Evolutionary conservation across 73 alveolate genomes (phyloP), one percentile per base, ranked within the genome.

Genomic region (Paramecium biaurelia): DNA sequence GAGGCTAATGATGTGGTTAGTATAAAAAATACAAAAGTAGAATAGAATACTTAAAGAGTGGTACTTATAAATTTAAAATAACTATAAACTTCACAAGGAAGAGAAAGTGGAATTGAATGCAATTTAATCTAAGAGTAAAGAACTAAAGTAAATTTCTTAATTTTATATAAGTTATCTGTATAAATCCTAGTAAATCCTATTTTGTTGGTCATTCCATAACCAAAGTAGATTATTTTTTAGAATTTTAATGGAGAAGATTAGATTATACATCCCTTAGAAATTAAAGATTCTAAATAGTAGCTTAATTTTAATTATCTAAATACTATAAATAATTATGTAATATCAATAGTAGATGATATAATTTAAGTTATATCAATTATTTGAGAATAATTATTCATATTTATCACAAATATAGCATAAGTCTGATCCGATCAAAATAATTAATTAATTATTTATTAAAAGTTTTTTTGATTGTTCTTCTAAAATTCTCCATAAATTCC

Each of bases 241-340:
- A 72, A 72, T 72, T 32, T 72, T 12, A 35, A 72, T 12, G 86
- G 86, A 34, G 86, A 72, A 72, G 86, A 72, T n/a, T 72, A 72
- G 34, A 35, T 32, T 15, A 42, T 72, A 12, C 58, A 72, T 72
- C 58, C 32, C 10, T 72, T 72, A 35, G 86, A 72, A 34, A 72
- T 72, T 12, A 57, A 57, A 35, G 86, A 72, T 32, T 42, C 86
- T 28, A 72, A 38, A 34, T 30, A 30, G 38, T 20, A 30, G 45
- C 67, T 12, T 35, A 35, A 32, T 15, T 35, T 72, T 15, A 32
- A 72, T 35, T 28, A 28, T 32, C 56, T 72, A 38, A 72, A 28
- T 28, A 28, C 86, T 34, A 7, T 72, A 34, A 72, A 72, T 72
- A 32, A 72, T 35, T 72, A 72, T 37, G 45, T 72, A 1, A 42